These are phyloP conservation scores for Neoboletus subvelutipes DNA, from an alignment of 768 basidiomycete species.

Conservation along the genomic window DNA sequence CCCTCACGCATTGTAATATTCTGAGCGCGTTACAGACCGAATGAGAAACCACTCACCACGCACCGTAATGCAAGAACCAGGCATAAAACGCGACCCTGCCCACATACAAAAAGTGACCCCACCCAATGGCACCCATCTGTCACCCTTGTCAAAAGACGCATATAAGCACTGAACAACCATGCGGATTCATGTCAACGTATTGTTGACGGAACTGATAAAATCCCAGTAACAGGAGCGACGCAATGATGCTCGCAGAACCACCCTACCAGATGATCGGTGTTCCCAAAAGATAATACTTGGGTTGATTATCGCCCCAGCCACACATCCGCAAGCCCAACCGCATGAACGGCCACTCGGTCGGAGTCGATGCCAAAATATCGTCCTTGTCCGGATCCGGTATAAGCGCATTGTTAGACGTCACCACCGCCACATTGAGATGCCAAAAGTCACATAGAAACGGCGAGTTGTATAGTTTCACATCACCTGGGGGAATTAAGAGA, in stretches of 20 bases:
- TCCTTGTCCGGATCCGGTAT: slow-evolving; percentile 98
- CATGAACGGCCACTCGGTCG: slow-evolving; percentile 92
- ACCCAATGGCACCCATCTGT: slow-evolving; percentile 85
- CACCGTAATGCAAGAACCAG: slow-evolving; percentile 89
- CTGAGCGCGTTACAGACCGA: not conserved
- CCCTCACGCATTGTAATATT: not conserved
- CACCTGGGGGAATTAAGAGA: slow-evolving; percentile 71
- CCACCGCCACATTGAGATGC: slow-evolving; percentile 99
- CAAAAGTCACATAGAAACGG: slow-evolving; percentile 97
- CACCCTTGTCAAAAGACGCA: slow-evolving; percentile 5
- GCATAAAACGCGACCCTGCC: slow-evolving; percentile 89
- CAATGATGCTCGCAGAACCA: slow-evolving; percentile 61
- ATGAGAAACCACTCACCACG: slow-evolving; percentile 28
- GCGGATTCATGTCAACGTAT: slow-evolving; percentile 87
- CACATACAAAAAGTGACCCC: slow-evolving; percentile 94
- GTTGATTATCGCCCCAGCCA: slow-evolving; percentile 85
- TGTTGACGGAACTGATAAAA: slow-evolving; percentile 82
- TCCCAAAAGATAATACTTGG: slow-evolving; percentile 92
- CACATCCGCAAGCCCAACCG: slow-evolving; percentile 94
- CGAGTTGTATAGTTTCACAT: slow-evolving; percentile 81
- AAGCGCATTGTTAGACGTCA: slow-evolving; percentile 99
- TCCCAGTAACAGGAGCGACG: slow-evolving; percentile 50
- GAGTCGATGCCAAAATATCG: slow-evolving; percentile 92
- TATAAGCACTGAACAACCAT: slow-evolving; percentile 35
- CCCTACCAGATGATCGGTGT: slow-evolving; percentile 95